A percentile compares a stretch with the other conserved stretches of the same genome.
These are phyloP conservation scores for Iris macrosiphon DNA, from an alignment of 106 monocot species.

Conservation along the genomic window DNA sequence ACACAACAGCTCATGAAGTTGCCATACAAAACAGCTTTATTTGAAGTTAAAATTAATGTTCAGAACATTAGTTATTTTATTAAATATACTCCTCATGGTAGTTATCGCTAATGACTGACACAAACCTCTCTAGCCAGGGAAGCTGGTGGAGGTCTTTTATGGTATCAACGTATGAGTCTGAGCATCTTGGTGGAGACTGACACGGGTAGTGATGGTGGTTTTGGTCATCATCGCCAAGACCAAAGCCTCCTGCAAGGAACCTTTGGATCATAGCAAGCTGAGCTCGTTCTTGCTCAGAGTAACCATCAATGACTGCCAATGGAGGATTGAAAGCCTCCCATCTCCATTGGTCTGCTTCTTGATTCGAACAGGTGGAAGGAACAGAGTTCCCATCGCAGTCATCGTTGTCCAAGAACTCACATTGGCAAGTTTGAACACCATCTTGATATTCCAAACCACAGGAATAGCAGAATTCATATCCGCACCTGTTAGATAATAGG, in stretches of 20 bases:
- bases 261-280: constrained; percentile 84
- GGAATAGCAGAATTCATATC: constrained; percentile 65
- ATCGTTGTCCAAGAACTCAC: constrained; percentile 24
- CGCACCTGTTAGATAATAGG: constrained; percentile 36
- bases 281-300: constrained; percentile 81
- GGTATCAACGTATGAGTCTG: constrained; percentile 81
- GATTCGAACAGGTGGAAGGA: constrained; percentile 12
- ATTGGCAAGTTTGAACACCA: constrained; percentile 51
- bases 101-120: constrained; percentile 81
- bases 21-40: no score
- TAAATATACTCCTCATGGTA: constrained; percentile 68
- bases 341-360: constrained; percentile 52
- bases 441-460: constrained; percentile 49
- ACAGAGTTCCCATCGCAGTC: constrained; percentile 20
- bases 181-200: constrained; percentile 61
- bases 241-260: constrained; percentile 80
- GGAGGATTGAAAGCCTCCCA: constrained; percentile 70
- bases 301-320: constrained; percentile 37
- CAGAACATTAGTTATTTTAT: no score
- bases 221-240: constrained; percentile 23
- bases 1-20: no score
- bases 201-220: no score
- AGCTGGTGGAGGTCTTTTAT: constrained; percentile 94
- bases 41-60: no score
- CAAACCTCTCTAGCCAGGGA: constrained; percentile 96